phyloP scores from a whole-genome alignment of 1,139 yeast genomes.

The Diutina rugosa region DNA sequence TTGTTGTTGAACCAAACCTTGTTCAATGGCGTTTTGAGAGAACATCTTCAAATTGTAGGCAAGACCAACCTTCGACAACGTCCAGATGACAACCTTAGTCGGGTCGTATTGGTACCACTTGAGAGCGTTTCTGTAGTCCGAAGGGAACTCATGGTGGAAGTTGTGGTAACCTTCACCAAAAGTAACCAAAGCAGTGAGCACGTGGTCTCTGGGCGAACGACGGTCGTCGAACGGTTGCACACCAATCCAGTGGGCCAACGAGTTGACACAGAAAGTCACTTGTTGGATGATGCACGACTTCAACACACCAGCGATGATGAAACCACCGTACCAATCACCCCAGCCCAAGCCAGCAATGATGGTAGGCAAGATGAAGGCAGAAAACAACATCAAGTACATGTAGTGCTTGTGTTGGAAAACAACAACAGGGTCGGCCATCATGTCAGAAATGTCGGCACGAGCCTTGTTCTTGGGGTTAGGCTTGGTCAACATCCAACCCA shows the following conservation, averaged over 20 bases:
- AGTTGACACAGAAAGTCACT: slow-evolving; percentile 97
- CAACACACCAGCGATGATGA: slow-evolving; percentile 79
- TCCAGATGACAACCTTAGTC: slow-evolving; percentile 70
- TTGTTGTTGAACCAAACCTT: slow-evolving; percentile 78
- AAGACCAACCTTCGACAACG: slow-evolving; percentile 63
- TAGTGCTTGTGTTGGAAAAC: slow-evolving; percentile 91
- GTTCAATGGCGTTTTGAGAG: slow-evolving; percentile 92
- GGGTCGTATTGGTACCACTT: slow-evolving; percentile 99
- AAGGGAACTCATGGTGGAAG: slow-evolving; percentile 98
- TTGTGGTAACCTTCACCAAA: slow-evolving; percentile 99
- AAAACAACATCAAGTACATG: slow-evolving; percentile 47
- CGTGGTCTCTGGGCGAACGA: slow-evolving; percentile 95
- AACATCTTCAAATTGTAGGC: slow-evolving; percentile 87
- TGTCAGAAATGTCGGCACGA: slow-evolving; percentile 89
- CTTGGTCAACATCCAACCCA: slow-evolving; percentile 94
- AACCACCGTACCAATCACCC: slow-evolving; percentile 90
- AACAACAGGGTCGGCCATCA: slow-evolving; percentile 82
- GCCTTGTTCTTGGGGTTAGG: slow-evolving; percentile 95
- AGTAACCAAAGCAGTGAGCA: slow-evolving; percentile 85
- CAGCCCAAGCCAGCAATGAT: slow-evolving; percentile 66
- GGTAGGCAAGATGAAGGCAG: slow-evolving; percentile 67
- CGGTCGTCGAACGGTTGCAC: slow-evolving; percentile 96
- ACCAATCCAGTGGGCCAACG: slow-evolving; percentile 97
- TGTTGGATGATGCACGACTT: slow-evolving; percentile 84
- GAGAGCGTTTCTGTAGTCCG: slow-evolving; percentile 95